Evolutionary conservation across 2,329 filamentous ascomycete species (phyloP).

Genomic region (Dothideomycetes sp.): DNA sequence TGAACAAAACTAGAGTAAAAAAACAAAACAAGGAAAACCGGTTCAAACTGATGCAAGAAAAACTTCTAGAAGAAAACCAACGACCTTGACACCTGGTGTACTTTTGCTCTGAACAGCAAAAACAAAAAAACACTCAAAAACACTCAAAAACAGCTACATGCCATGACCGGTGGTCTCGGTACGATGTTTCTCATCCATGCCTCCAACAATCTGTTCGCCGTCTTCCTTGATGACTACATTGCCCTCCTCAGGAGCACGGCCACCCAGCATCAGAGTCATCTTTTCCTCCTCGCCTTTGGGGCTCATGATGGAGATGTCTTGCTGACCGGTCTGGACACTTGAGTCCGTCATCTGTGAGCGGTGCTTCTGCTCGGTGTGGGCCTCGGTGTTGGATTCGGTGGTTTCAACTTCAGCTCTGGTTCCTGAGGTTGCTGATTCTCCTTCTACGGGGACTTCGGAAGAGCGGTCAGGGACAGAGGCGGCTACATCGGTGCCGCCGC

Average conservation of each 20-base stretch:
- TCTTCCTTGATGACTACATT: slow-evolving; percentile 25
- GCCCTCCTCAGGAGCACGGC: slow-evolving; percentile 24
- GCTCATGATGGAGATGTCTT: slow-evolving; percentile 19
- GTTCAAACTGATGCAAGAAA: neutral
- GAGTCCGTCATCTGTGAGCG: slow-evolving; percentile 16
- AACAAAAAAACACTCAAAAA: too few species aligned
- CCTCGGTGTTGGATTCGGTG: slow-evolving; percentile 1
- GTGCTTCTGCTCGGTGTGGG: slow-evolving; percentile 11
- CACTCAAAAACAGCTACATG: slow-evolving; percentile 12
- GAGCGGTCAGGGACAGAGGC: slow-evolving; percentile 16
- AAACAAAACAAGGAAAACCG: neutral
- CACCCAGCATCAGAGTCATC: slow-evolving; percentile 24
- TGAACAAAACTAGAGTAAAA: neutral
- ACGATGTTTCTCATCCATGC: slow-evolving; percentile 4
- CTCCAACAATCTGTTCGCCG: slow-evolving; percentile 17
- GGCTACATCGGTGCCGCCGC: slow-evolving; percentile 4
- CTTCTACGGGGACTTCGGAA: slow-evolving; percentile 7
- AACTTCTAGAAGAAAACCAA: neutral
- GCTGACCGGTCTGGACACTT: slow-evolving; percentile 21
- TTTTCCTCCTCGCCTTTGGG: slow-evolving; percentile 21
- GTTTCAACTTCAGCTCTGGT: neutral
- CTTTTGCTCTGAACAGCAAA: neutral
- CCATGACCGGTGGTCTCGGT: slow-evolving; percentile 5
- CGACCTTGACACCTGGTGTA: neutral
- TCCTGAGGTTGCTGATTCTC: neutral